Base-by-base conservation (phyloP, 2,329 filamentous ascomycete species). In the Elsinoe ampelina region DNA sequence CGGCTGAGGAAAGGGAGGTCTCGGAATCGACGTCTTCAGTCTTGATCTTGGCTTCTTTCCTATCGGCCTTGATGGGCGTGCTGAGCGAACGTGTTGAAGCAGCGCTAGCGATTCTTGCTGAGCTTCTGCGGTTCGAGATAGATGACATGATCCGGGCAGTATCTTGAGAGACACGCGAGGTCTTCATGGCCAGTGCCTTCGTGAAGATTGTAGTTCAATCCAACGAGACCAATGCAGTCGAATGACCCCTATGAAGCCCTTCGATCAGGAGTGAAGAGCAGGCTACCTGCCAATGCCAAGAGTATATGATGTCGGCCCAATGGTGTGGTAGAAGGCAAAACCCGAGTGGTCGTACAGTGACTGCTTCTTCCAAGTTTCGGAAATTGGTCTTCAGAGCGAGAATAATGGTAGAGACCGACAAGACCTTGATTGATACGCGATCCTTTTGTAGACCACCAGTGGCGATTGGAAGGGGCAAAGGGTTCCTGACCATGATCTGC, bases 121-220 rank as follows among this genome's bases (percentile, higher is more conserved):
- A 57, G 13, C 45, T 52, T 42, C 45, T 59, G 6, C 60, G 39
- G 38, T 48, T 36, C 0, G 59, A 54, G 7, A 61, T 17, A 26
- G 59, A 57, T 26, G 57, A 32, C 15, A 58, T 55, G 26, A 61
- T 55, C 1, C 54, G 59, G 13, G 59, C 51, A 22, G 60, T 61
- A 8, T 61, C 60, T 42, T 54, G 59, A 30, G 59, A 61, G 3
- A 60, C 55, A 19, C 42, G 42, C 11, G 60, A 61, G 3, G 58
- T 60, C 20, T 55, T 52, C 60, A 61, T 61, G 8, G 10, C 15
- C 26, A 30, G 7, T 30, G 26, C 5, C 26, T 5, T 5, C 26
- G 2, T 7, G 26, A 30, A 30, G 7, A 2, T 30, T 8, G 26
- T 30, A 30, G 26, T 5, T 30, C 8, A 7, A 30, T 30, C 26